These are phyloP conservation scores for Pachyrhizus erosus DNA, from an alignment of 306 rosid genomes.

Conservation along the genomic window DNA sequence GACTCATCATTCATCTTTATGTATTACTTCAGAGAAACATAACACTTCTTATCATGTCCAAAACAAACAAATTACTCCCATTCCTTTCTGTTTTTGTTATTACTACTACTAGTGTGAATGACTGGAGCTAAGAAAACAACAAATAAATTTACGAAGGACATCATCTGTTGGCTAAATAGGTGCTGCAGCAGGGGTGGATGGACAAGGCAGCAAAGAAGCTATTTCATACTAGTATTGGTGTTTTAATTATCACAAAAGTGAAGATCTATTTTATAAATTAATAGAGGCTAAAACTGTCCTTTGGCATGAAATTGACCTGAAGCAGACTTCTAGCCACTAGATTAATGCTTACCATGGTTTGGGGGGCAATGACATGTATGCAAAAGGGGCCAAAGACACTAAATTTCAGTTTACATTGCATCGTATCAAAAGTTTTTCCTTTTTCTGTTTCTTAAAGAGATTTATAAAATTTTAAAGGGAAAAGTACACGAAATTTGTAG, in stretches of 20 bases:
- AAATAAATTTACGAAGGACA: background rate
- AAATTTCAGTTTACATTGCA: no score
- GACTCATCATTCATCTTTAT: background rate
- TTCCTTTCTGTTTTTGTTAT: background rate
- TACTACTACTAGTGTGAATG: background rate
- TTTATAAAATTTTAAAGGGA: background rate
- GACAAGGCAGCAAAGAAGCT: slow-evolving; percentile 5
- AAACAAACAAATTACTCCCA: background rate
- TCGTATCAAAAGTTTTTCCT: no score
- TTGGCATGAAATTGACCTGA: background rate
- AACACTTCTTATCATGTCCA: slow-evolving; percentile 20
- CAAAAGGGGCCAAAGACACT: background rate
- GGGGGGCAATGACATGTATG: slow-evolving; percentile 15
- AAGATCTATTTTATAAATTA: background rate
- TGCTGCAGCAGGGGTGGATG: background rate
- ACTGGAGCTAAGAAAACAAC: background rate
- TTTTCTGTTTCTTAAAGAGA: no score
- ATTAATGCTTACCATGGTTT: background rate
- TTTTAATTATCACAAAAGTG: background rate
- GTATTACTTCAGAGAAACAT: slow-evolving; percentile 11
- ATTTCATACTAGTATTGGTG: background rate
- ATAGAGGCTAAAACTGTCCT: background rate
- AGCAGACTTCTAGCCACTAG: background rate
- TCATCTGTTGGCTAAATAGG: background rate
- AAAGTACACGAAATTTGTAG: background rate